Evolutionary conservation across 2,329 filamentous ascomycete species (phyloP), one percentile per base, ranked within the genome.

Genomic region (Fusarium sulawesiense): DNA sequence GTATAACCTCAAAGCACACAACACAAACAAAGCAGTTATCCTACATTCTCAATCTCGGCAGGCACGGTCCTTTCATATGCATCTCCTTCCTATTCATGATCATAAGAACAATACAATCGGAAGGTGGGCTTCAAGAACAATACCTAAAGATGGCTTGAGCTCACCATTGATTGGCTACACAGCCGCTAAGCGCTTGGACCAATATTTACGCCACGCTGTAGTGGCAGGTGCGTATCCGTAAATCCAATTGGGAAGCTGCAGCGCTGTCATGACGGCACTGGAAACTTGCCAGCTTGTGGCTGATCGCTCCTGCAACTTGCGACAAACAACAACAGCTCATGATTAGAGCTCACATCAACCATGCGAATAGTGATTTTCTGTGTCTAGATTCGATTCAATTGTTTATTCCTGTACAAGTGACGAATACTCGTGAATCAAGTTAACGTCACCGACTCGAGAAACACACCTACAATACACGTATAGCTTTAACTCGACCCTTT

Each of bases 211-310:
- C 56, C 67, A 57, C 61, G n/a, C 30, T 48, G 56, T 46, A 23
- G 47, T 60, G 44, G 59, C 34, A 58, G 54, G 55, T 62, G 60
- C 49, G 40, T 18, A 18, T 32, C 25, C 59, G 16, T 18, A 44
- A 25, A 25, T 21, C 46, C 34, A 37, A 37, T 20, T 18, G 25
- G 44, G 30, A 47, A 62, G 63, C 49, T 53, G 53, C 20, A 29
- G 49, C 62, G 64, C 66, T 72, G 55, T 58, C 69, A 68, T 66
- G 66, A 71, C 68, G 61, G 49, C 51, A 59, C 57, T 51, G 42
- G 56, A 63, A 73, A 73, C 61, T 72, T 74, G 68, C 71, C 72
- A 74, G 68, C 62, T 74, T 74, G 64, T 74, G 64, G 66, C 66
- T 69, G 61, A 66, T 45, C 62, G 10, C 55, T 62, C n/a, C 29